These are phyloP conservation scores for Dendrocalamus sinicus DNA, from an alignment of 176 grass and related monocot species.

Conservation along the genomic window DNA sequence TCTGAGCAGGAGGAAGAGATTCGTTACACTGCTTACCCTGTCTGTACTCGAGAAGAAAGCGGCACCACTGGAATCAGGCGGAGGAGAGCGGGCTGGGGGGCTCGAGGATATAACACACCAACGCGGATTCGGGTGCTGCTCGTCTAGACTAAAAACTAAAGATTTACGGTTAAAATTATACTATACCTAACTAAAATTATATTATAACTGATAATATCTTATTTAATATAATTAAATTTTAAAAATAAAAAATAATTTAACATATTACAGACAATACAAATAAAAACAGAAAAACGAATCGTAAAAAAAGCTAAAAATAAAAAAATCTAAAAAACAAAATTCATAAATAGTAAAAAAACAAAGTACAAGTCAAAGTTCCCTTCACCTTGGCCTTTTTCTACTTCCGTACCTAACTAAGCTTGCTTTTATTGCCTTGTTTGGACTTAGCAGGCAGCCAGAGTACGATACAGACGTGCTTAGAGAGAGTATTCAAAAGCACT, in stretches of 20 bases:
- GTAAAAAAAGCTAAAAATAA: too few relatives aligned
- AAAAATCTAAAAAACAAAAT: too few relatives aligned
- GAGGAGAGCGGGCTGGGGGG: neutral
- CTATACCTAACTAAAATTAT: too few relatives aligned
- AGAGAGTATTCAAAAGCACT: neutral
- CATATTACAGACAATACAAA: too few relatives aligned
- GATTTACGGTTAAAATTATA: too few relatives aligned
- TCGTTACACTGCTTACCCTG: conserved; percentile 30
- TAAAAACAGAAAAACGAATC: too few relatives aligned
- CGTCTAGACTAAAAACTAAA: too few relatives aligned
- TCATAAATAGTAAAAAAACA: too few relatives aligned
- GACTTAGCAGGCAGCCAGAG: neutral
- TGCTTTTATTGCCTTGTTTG: conserved; percentile 47
- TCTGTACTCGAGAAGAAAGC: neutral
- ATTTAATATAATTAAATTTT: too few relatives aligned
- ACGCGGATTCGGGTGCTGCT: neutral
- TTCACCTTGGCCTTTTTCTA: conserved; percentile 9
- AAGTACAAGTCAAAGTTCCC: too few relatives aligned
- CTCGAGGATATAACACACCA: conserved; percentile 57
- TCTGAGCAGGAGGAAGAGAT: conserved; percentile 20
- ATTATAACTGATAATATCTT: too few relatives aligned
- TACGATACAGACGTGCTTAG: neutral
- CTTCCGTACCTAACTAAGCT: conserved; percentile 37
- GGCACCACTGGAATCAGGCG: conserved; percentile 41
- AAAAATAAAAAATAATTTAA: too few relatives aligned